phyloP scores from a whole-genome alignment of 2,329 filamentous ascomycete species.

The Teratosphaeria epicoccoides region DNA sequence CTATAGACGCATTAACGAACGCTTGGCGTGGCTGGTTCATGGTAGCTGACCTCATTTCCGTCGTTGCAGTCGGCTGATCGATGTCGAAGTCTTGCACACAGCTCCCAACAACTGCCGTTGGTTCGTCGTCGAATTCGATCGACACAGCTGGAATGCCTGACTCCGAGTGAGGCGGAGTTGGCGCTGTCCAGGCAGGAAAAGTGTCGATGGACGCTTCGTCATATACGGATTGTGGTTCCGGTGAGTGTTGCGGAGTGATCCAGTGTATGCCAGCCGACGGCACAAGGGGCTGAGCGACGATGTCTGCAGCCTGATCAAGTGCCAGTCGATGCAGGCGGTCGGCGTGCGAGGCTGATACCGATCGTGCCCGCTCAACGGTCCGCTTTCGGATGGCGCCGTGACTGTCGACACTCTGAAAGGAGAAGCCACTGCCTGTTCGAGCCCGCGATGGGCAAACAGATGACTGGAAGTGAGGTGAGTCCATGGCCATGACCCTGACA shows the following conservation, averaged over 20 bases:
- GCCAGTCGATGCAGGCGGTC: conserved; percentile 21
- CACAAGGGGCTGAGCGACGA: conserved; percentile 1
- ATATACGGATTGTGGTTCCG: conserved; percentile 19
- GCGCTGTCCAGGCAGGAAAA: conserved; percentile 23
- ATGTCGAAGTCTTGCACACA: conserved; percentile 17
- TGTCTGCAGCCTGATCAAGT: conserved; percentile 13
- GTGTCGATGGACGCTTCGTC: conserved; percentile 17
- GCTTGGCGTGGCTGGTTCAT: conserved; percentile 1
- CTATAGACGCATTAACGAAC: conserved; percentile 14
- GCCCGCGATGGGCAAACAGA: conserved; percentile 11
- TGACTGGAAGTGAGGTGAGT: conserved; percentile 24
- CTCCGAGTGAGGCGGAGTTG: conserved; percentile 25
- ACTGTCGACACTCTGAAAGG: conserved; percentile 13
- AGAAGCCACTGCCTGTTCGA: conserved; percentile 19
- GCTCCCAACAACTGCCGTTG: conserved; percentile 13
- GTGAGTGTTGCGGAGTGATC: conserved; percentile 24
- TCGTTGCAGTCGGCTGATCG: conserved; percentile 16
- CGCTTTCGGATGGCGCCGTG: conserved; percentile 23
- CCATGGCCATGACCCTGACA: conserved; percentile 16
- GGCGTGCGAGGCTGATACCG: conserved; percentile 20
- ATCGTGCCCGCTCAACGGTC: conserved; percentile 16
- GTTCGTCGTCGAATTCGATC: conserved; percentile 20
- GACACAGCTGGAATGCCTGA: conserved; percentile 22
- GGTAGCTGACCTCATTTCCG: conserved; percentile 26
- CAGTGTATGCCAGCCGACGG: conserved; percentile 14